Conservation (phyloP, 2,329 filamentous ascomycete genomes). For the Hymenoscyphus albidus region DNA sequence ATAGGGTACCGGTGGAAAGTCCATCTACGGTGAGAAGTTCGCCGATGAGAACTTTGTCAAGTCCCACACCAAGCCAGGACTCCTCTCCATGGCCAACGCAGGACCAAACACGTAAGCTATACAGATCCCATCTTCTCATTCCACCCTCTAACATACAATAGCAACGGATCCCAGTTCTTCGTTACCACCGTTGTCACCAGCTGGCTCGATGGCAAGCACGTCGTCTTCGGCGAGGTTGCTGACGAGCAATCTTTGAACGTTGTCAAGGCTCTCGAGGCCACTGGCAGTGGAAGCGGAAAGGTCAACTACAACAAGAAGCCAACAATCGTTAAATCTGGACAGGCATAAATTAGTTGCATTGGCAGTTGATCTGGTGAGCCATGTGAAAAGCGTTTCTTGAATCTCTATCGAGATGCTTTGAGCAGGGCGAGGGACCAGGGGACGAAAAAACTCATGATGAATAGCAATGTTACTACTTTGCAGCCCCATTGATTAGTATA, state of each 20-base stretch:
- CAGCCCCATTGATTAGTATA: background rate
- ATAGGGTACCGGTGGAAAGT: slow-evolving; percentile 81
- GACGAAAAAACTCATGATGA: slow-evolving; percentile 27
- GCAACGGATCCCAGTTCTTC: slow-evolving; percentile 98
- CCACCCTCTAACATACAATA: slow-evolving; percentile 59
- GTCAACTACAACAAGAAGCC: slow-evolving; percentile 55
- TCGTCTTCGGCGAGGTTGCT: slow-evolving; percentile 77
- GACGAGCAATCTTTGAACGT: slow-evolving; percentile 41
- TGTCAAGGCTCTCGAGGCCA: slow-evolving; percentile 60
- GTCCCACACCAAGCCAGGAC: slow-evolving; percentile 70
- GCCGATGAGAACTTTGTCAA: slow-evolving; percentile 84
- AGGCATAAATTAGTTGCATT: slow-evolving; percentile 39
- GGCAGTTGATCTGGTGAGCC: slow-evolving; percentile 14
- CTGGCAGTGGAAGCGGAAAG: slow-evolving; percentile 51
- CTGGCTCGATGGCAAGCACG: slow-evolving; percentile 80
- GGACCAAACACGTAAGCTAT: slow-evolving; percentile 83
- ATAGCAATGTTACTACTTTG: slow-evolving; percentile 15
- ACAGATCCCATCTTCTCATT: slow-evolving; percentile 54
- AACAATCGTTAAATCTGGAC: slow-evolving; percentile 53
- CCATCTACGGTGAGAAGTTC: slow-evolving; percentile 95
- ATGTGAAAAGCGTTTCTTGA: slow-evolving; percentile 9
- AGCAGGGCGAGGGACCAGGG: slow-evolving; percentile 16
- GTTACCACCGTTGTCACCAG: slow-evolving; percentile 87
- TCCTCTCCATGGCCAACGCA: slow-evolving; percentile 94
- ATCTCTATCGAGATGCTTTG: slow-evolving; percentile 14